Conservation (phyloP, 2,329 filamentous ascomycete species). For the Aspergillus phoenicis region DNA sequence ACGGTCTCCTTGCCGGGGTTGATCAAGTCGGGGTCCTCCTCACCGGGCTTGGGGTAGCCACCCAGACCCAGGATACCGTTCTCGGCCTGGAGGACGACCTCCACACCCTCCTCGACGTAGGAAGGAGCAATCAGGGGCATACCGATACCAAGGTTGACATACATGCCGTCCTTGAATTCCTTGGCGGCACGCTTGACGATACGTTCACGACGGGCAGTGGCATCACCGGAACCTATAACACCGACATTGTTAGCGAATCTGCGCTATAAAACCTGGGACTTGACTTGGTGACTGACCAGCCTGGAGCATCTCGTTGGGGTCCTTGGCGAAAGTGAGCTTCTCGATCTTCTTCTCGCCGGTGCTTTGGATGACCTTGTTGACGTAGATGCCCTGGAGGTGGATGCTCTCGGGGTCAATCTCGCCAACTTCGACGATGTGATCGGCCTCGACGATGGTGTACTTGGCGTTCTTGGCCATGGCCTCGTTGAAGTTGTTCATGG, state of each 20-base stretch:
- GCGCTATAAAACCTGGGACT: not conserved
- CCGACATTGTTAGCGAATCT: constrained; percentile 45
- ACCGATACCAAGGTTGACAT: constrained; percentile 82
- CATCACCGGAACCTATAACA: constrained; percentile 52
- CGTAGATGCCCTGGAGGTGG: constrained; percentile 81
- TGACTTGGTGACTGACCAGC: constrained; percentile 53
- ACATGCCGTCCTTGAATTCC: constrained; percentile 86
- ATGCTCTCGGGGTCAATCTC: constrained; percentile 72
- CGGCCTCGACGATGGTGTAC: constrained; percentile 79
- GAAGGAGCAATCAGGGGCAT: constrained; percentile 82
- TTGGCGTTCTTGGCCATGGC: constrained; percentile 81
- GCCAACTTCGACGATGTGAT: constrained; percentile 77
- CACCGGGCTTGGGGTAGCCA: constrained; percentile 70
- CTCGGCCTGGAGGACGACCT: constrained; percentile 83
- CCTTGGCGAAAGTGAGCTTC: constrained; percentile 76
- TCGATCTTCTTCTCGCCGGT: constrained; percentile 74
- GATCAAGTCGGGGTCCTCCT: constrained; percentile 75
- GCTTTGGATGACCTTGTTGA: constrained; percentile 76
- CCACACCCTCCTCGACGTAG: constrained; percentile 67
- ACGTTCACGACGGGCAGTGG: constrained; percentile 73
- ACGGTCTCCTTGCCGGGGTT: constrained; percentile 90
- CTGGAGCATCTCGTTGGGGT: constrained; percentile 52
- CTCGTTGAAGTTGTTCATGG: constrained; percentile 73
- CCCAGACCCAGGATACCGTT: constrained; percentile 85
- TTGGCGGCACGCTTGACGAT: constrained; percentile 78